phyloP scores from a whole-genome alignment of 768 basidiomycete species.

The Lentinula lateritia region DNA sequence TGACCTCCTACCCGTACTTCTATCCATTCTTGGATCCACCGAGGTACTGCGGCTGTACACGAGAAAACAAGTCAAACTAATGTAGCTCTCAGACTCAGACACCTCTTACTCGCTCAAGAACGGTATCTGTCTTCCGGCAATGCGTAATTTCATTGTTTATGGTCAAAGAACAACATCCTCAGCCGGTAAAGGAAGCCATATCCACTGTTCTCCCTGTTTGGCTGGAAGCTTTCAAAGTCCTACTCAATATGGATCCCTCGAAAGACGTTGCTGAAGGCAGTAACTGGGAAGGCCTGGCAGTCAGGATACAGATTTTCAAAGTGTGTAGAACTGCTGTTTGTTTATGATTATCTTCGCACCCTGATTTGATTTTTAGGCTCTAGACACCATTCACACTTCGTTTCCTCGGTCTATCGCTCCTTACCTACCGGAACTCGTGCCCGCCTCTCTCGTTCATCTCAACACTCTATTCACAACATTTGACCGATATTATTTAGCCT shows the following conservation, averaged over 20 bases:
- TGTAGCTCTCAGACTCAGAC: constrained; percentile 50
- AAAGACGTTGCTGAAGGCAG: constrained; percentile 51
- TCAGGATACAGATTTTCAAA: constrained; percentile 83
- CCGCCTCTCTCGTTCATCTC: constrained; percentile 54
- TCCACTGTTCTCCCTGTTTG: constrained; percentile 81
- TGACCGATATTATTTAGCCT: constrained; percentile 53
- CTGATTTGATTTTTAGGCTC: constrained; percentile 42
- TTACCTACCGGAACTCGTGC: constrained; percentile 57
- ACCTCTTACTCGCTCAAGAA: constrained; percentile 76
- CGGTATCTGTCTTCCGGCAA: constrained; percentile 86
- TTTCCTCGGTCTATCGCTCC: constrained; percentile 72
- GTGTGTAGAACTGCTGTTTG: constrained; percentile 30
- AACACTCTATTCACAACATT: constrained; percentile 55
- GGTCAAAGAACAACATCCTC: constrained; percentile 91
- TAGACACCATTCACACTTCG: constrained; percentile 73
- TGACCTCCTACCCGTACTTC: constrained; percentile 80
- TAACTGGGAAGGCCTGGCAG: constrained; percentile 78
- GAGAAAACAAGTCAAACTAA: not conserved
- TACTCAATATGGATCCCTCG: constrained; percentile 60
- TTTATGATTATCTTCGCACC: not conserved
- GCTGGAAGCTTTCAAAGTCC: constrained; percentile 84
- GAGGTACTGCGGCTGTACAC: constrained; percentile 41
- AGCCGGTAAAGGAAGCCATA: constrained; percentile 78
- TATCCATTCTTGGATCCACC: constrained; percentile 70
- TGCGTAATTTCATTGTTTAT: constrained; percentile 87